Evolutionary conservation across 108 stramenopile species (phyloP).

Genomic region (Nitzschia palea): DNA sequence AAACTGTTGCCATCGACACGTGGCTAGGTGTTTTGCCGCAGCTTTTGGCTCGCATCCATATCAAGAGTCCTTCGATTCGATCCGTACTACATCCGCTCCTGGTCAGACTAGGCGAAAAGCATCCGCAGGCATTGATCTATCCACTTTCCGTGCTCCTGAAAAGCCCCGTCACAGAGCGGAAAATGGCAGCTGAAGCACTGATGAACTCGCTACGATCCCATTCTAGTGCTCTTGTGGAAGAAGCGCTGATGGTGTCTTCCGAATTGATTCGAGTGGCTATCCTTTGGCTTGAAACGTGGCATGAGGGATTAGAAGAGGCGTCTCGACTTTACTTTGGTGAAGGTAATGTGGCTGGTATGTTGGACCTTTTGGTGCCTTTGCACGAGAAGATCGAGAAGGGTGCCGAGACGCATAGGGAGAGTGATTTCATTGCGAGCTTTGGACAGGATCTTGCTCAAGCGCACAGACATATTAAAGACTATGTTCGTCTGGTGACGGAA

Average conservation of each 20-base stretch:
- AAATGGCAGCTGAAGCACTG: slow-evolving; percentile 86
- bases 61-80: slow-evolving; percentile 69
- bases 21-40: slow-evolving; percentile 99
- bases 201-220: slow-evolving; percentile 85
- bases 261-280: slow-evolving; percentile 99
- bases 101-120: slow-evolving; percentile 81
- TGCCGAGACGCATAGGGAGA: slow-evolving; percentile 75
- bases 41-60: slow-evolving; percentile 97
- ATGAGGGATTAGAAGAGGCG: slow-evolving; percentile 96
- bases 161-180: slow-evolving; percentile 86
- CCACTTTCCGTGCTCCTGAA: slow-evolving; percentile 94
- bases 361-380: slow-evolving; percentile 80
- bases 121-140: slow-evolving; percentile 98
- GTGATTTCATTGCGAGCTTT: slow-evolving; percentile 78
- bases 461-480: slow-evolving; percentile 64
- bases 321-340: slow-evolving; percentile 89
- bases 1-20: slow-evolving; percentile 80
- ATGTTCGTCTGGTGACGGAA: slow-evolving; percentile 48
- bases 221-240: slow-evolving; percentile 88
- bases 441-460: slow-evolving; percentile 84
- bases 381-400: slow-evolving; percentile 86
- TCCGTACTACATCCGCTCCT: slow-evolving; percentile 90
- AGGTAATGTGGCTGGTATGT: slow-evolving; percentile 93
- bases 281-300: slow-evolving; percentile 99
- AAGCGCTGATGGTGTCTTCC: slow-evolving; percentile 92